Evolutionary conservation across 352 stramenopile genomes (phyloP), one percentile per base, ranked within the genome.

Genomic region (Phytophthora boehmeriae): DNA sequence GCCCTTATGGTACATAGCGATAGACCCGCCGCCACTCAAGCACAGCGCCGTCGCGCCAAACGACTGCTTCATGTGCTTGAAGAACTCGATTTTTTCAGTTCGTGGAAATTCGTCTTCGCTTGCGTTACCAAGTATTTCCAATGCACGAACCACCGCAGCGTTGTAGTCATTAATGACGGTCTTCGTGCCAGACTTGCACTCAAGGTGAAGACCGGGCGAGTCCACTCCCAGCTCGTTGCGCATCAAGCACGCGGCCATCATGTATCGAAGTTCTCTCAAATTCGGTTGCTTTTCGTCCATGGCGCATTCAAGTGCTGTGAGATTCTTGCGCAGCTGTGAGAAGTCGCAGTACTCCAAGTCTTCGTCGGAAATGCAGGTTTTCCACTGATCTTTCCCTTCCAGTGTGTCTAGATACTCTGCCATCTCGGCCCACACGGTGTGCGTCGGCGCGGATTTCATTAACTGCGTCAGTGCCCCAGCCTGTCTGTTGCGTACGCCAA

Each of bases 1-100:
- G 27, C 96, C 96, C 52, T 97, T 85, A 75, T 98, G 96, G 60
- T 98, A 98, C 93, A 98, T 98, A 3, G 92, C 87, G 53, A 92
- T 96, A 53, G 63, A 88, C 25, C 96, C 96, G 20, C 96, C 96
- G 34, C 96, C 96, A 32, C 81, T 96, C 5, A 98, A 73, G 73
- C 95, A 98, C n/a, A 98, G 66, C 27, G 93, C 94, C 5, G 94
- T 97, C 3, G 86, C 79, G 1, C 96, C 96, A 51, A 97, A 94
- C 62, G 96, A 85, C 16, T 89, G 75, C 58, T 88, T 86, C 8
- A 89, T 60, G 36, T 83, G 74, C 8, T 73, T 69, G 50, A 93
- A 90, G 38, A 90, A 90, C 5, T 60, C 30, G n/a, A 60, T 36
- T 32, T 88, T 59, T 47, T 67, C 53, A n/a, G 48, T 35, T 10